Evolutionary conservation across 139 green algal species (phyloP), one percentile per base, ranked within the genome.

Genomic region (Spirogloea muscicola): DNA sequence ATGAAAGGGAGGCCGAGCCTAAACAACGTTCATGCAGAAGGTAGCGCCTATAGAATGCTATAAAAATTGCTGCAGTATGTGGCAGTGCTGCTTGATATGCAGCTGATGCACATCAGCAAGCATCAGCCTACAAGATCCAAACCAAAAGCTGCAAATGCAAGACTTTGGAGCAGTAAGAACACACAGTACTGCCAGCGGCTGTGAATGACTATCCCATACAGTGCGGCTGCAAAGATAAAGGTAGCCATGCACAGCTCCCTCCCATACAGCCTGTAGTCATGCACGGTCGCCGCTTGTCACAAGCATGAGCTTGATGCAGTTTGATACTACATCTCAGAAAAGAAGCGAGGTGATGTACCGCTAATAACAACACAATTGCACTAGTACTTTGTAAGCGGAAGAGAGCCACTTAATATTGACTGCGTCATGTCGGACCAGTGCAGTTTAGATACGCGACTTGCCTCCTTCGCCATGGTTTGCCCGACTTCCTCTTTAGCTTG

Each of bases 141-240:
- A 3, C 86, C 89, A 86, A 94, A 94, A 5, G 85, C 79, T 7
- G 90, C 66, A 76, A 94, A 94, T 1, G 90, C 87, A 41, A 84
- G 34, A 51, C 66, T 86, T 70, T 94, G 89, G 1, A 90, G 25
- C n/a, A 86, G 74, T 13, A 95, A 70, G 79, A 92, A 95, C 52
- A 89, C 73, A 10, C 82, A 85, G 79, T 91, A 87, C 10, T 79
- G 77, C 78, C 77, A 85, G 57, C 83, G 77, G 60, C 86, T 72
- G 51, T 85, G 71, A 25, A 60, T 70, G 41, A 92, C 72, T 48
- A 92, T 70, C n/a, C 81, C 89, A 16, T 87, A 91, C 43, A 87
- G 46, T 5, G 82, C 89, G 21, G 83, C 77, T 0, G 67, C 49
- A 3, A 90, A 58, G 39, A 90, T 82, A 58, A 93, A 93, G 10